Base-by-base conservation (phyloP, 2,329 filamentous ascomycete species). In the Pseudocercospora vitis region DNA sequence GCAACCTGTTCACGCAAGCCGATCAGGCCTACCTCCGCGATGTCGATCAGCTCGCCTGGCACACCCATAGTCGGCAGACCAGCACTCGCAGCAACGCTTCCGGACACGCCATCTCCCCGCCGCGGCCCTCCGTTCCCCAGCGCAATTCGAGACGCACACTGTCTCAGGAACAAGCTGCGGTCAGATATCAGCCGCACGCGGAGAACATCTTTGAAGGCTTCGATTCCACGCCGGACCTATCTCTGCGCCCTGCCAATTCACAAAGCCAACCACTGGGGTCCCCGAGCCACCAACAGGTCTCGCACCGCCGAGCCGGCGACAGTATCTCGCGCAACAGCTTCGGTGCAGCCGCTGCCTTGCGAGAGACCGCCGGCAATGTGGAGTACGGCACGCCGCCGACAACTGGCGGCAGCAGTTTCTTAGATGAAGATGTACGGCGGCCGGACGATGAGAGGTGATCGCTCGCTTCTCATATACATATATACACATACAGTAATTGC, bases 261-360 rank as follows among this genome's bases (percentile, higher is more conserved):
- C 26, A 37, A 53, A 29, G 42, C 14, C 42, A 29, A 12, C 23
- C 46, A 3, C 28, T 18, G 11, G 52, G 45, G n/a, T 23, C 44
- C 9, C 42, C 50, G 7, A 52, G 51, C 16, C 48, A 52, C 12
- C 53, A 49, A 14, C 50, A 53, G 9, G 60, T 61, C 40, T 55
- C 48, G n/a, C 64, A 65, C 24, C 63, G 62, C 40, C 58, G 64
- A 8, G 66, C 66, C 4, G 63, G 50, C 8, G 66, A 68, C 46
- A 67, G 65, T 39, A 66, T 68, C 51, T 63, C 59, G 3, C 54
- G 63, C 21, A 68, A 68, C 37, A 59, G 52, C 32, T 57, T 68
- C 39, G 66, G 66, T 7, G 65, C 63, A 9, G 61, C 54, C 24
- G 65, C 61, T 26, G 63, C 62, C 6, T 29, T 65, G 57, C 49